Evolutionary conservation across 2,329 filamentous ascomycete species (phyloP).

Genomic region (Beauveria rudraprayagi): DNA sequence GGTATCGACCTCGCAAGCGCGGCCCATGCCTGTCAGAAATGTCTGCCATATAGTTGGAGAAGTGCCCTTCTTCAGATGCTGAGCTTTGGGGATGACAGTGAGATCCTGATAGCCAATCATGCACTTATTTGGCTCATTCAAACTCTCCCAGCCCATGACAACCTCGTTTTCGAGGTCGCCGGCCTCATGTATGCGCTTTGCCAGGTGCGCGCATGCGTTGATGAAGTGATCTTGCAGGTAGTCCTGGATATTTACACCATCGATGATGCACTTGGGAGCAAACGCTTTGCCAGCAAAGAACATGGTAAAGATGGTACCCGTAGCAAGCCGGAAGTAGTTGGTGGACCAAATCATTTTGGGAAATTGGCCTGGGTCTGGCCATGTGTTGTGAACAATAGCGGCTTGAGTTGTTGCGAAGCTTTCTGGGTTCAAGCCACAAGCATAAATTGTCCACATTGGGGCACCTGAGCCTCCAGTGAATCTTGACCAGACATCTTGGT

Average conservation of each 20-base stretch:
- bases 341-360: constrained; percentile 99
- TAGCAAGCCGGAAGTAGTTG: constrained; percentile 83
- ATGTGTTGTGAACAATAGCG: constrained; percentile 91
- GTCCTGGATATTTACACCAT: constrained; percentile 93
- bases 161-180: constrained; percentile 80
- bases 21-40: constrained; percentile 82
- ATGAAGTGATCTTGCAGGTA: constrained; percentile 86
- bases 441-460: constrained; percentile 96
- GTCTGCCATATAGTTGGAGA: constrained; percentile 92
- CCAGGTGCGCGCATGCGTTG: constrained; percentile 70
- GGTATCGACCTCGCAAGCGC: constrained; percentile 79
- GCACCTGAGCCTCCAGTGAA: constrained; percentile 92
- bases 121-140: constrained; percentile 92
- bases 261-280: constrained; percentile 90
- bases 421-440: constrained; percentile 81
- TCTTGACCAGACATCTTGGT: constrained; percentile 97
- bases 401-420: constrained; percentile 82
- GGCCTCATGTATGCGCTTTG: constrained; percentile 77
- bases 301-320: constrained; percentile 85
- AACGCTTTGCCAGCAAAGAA: constrained; percentile 91
- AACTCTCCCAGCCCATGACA: constrained; percentile 89
- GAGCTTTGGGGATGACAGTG: constrained; percentile 71
- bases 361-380: constrained; percentile 72
- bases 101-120: constrained; percentile 78
- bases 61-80: constrained; percentile 86